Evolutionary conservation across 352 stramenopile species (phyloP), one percentile per base, ranked within the genome.

Genomic region (Phytopythium mirpurense): DNA sequence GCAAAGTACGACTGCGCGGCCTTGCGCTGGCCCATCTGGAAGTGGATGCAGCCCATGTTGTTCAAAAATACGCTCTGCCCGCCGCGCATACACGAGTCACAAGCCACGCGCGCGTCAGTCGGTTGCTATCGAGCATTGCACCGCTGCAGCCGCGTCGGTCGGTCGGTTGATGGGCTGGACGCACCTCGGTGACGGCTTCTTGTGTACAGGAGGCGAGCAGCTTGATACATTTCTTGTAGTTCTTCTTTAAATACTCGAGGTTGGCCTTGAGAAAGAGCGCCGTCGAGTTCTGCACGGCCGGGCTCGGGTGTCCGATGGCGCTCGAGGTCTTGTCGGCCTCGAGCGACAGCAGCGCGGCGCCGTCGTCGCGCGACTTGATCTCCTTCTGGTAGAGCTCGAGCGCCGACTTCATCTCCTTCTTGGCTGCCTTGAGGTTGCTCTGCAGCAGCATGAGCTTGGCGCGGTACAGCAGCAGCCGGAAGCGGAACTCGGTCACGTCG

Each of bases 181-280:
- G 50, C 63, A 89, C 78, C 67, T 93, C 84, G 50, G 85, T 86
- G 24, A 95, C 80, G 14, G 84, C 78, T 47, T 85, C 66, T 62
- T 90, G 77, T 70, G 84, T 87, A 73, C 84, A 95, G 37, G 86
- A 96, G 46, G 86, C 88, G 51, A 97, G 67, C 55, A 97, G 73
- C 77, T 97, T 97, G 68, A 97, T 91, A 57, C 83, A 94, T 72
- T 97, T 97, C 68, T 95, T 95, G 73, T 96, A 95, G 66, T 97
- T 97, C 60, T 88, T 86, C 49, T 91, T 82, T 72, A 97, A 81
- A 84, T 97, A 96, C 76, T 97, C 90, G 54, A 97, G 71, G 55
- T 97, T 96, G 15, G 90, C 90, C 70, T 96, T 96, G 27, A 97
- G 69, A 68, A 96, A 97, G 53, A 96, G 65, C 42, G 75, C 88